Evolutionary conservation across 106 monocot species (phyloP).

Genomic region (Dioscorea zingiberensis): DNA sequence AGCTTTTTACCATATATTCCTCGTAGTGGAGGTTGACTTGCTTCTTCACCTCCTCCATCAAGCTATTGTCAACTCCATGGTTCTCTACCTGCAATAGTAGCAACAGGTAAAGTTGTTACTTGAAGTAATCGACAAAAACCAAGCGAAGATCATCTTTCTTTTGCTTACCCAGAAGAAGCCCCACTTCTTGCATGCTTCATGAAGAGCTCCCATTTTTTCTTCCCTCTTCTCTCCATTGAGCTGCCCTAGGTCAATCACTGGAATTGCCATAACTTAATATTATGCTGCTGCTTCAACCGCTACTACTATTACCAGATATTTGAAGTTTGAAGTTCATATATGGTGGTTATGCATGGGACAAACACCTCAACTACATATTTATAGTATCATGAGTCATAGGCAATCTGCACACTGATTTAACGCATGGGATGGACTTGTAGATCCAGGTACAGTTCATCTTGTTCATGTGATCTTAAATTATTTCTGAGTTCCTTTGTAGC

Average conservation of each 20-base stretch:
- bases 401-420: too few species aligned
- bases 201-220: not conserved
- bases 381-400: too few species aligned
- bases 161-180: conserved; percentile 5
- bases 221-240: not conserved
- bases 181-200: conserved; percentile 4
- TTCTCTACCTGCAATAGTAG: conserved; percentile 33
- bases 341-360: too few species aligned
- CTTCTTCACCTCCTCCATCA: conserved; percentile 31
- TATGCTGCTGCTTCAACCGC: too few species aligned
- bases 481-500: too few species aligned
- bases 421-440: too few species aligned
- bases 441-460: too few species aligned
- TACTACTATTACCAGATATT: too few species aligned
- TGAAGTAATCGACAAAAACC: not conserved
- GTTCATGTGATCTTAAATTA: too few species aligned
- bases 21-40: conserved; percentile 49
- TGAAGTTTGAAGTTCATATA: too few species aligned
- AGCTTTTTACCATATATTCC: conserved; percentile 32
- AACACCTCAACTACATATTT: too few species aligned
- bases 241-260: not conserved
- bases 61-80: conserved; percentile 37
- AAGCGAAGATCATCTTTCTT: not conserved
- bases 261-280: conserved; percentile 1
- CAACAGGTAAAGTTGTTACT: not conserved